phyloP scores from a whole-genome alignment of 2,329 filamentous ascomycete genomes.

The Pestalotiopsis sp. region DNA sequence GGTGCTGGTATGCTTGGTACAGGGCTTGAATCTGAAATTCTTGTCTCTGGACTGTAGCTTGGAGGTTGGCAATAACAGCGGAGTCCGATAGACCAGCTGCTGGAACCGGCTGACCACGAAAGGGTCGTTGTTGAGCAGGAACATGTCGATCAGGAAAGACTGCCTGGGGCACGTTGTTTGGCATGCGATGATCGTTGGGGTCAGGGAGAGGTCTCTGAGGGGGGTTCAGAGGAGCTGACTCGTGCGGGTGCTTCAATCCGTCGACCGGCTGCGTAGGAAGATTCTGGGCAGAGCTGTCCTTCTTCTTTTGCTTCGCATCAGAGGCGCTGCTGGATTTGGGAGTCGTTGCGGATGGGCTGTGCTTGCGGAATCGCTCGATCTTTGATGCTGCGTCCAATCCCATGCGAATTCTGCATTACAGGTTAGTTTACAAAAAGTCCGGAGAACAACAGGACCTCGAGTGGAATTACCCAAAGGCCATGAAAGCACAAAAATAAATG shows the following conservation, averaged over 20 bases:
- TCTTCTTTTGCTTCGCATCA: too few species aligned
- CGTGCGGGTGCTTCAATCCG: too few species aligned
- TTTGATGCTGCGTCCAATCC: conserved; percentile 18
- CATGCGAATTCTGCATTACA: conserved; percentile 9
- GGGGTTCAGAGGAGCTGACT: too few species aligned
- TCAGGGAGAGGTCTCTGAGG: neutral
- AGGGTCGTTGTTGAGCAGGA: neutral
- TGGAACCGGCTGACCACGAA: neutral
- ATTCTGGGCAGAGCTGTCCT: neutral
- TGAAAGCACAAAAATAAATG: neutral
- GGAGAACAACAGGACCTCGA: neutral
- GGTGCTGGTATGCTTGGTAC: neutral
- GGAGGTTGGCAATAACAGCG: neutral
- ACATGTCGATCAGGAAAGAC: neutral
- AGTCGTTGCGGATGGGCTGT: neutral
- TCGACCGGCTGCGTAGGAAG: neutral
- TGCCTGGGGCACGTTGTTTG: neutral
- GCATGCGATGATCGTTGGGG: neutral
- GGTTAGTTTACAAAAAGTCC: neutral
- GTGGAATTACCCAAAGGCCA: too few species aligned
- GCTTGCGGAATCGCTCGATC: conserved; percentile 16
- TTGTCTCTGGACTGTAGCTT: neutral
- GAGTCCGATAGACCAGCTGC: neutral
- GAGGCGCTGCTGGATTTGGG: too few species aligned
- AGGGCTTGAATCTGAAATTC: neutral